A percentile compares a stretch with the other conserved stretches of the same genome.
Conservation (phyloP, 2,329 filamentous ascomycete species). For the Blumeria hordei region DNA sequence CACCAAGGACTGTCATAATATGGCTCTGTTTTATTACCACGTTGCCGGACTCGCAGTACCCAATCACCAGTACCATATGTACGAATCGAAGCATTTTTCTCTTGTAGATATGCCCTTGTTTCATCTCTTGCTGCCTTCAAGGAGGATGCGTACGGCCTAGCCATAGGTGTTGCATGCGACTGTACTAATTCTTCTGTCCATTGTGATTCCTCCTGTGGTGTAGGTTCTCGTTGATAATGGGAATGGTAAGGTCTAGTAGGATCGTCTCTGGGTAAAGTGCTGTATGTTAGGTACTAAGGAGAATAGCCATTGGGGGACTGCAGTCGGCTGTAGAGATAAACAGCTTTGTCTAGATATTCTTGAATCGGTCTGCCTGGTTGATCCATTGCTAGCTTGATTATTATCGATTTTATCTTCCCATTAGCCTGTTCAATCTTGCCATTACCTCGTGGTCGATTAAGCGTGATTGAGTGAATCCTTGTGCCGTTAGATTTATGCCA, state of each 20-base stretch:
- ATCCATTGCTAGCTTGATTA: conserved; percentile 1
- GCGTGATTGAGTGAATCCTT: background rate
- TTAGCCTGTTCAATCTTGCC: conserved; percentile 1
- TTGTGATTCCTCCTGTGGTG: conserved; percentile 1
- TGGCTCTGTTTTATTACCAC: no score
- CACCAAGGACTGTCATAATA: no score
- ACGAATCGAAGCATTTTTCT: no score
- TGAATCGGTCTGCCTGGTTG: conserved; percentile 1
- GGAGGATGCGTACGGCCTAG: no score
- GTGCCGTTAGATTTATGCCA: conserved; percentile 1
- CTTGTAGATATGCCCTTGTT: no score
- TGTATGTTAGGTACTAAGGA: background rate
- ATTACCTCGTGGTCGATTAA: conserved; percentile 1
- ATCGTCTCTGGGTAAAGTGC: background rate
- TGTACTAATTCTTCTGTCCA: no score
- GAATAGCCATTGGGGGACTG: conserved; percentile 1
- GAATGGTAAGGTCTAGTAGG: conserved; percentile 1
- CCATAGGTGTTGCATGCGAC: no score
- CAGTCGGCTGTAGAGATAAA: background rate
- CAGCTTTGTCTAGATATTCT: background rate
- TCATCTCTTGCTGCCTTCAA: no score
- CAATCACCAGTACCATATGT: no score
- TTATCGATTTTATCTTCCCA: conserved; percentile 1
- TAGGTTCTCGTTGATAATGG: conserved; percentile 1
- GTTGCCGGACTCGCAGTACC: no score